Evolutionary conservation across 2,329 filamentous ascomycete species (phyloP).

Genomic region (Botrytis deweyae): DNA sequence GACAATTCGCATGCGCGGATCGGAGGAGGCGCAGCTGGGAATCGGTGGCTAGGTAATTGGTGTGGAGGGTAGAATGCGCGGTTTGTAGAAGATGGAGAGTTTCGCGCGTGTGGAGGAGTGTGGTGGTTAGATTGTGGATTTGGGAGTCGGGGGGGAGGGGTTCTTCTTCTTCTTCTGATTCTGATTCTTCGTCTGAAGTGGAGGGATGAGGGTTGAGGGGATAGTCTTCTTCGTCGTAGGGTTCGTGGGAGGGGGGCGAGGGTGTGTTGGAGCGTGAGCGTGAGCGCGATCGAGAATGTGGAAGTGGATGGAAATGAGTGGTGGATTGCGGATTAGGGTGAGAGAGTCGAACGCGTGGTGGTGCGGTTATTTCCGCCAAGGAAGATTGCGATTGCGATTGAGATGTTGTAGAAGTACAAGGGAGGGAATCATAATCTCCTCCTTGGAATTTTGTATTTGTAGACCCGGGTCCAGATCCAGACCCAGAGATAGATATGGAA

Average conservation of each 20-base stretch:
- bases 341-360: conserved; percentile 8
- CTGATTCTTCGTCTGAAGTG: neutral
- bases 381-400: neutral
- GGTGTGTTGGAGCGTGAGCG: neutral
- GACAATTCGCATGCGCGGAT: conserved; percentile 47
- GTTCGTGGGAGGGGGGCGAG: neutral
- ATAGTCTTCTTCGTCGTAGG: neutral
- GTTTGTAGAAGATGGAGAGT: conserved; percentile 55
- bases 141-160: neutral
- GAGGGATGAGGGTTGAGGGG: neutral
- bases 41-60: conserved; percentile 53
- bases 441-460: neutral
- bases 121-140: neutral
- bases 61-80: conserved; percentile 53
- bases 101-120: conserved; percentile 18
- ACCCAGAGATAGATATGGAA: neutral
- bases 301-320: neutral
- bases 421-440: neutral
- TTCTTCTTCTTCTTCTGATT: neutral
- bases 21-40: conserved; percentile 53
- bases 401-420: neutral
- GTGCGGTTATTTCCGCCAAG: neutral
- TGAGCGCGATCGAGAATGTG: neutral
- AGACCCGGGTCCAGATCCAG: neutral
- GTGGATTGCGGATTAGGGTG: neutral